A percentile compares a stretch with the other conserved stretches of the same genome.
phyloP scores from a whole-genome alignment of 1,284 basidiomycete species.

The Tilletia indica region DNA sequence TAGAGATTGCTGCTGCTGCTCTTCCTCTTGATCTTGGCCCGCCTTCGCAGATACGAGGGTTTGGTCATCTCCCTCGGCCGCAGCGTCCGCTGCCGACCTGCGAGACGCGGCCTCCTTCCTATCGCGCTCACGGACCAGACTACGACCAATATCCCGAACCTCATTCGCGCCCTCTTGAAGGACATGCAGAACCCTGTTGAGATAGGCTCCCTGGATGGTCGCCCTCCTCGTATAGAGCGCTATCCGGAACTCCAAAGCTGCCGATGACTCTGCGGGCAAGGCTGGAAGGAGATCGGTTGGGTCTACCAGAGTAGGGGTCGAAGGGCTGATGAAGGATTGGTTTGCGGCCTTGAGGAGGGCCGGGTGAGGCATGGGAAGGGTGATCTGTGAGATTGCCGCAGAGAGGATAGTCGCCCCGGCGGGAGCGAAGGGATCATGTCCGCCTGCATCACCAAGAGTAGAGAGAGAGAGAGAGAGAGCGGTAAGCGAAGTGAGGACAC shows the following conservation, averaged over 20 bases:
- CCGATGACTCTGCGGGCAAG: background rate
- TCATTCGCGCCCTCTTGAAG: constrained; percentile 2
- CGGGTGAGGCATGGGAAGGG: constrained; percentile 9
- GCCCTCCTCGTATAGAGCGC: background rate
- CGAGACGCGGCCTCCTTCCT: background rate
- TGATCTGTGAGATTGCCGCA: background rate
- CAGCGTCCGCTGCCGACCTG: background rate
- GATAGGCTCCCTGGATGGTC: constrained; percentile 11
- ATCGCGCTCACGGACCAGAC: background rate
- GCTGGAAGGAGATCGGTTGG: constrained; percentile 8
- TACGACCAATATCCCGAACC: constrained; percentile 8
- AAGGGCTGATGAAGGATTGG: background rate
- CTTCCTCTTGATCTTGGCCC: no score
- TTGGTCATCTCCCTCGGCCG: background rate
- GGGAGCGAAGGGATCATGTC: constrained; percentile 9
- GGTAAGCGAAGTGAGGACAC: background rate
- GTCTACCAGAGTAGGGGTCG: background rate
- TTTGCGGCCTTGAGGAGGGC: background rate
- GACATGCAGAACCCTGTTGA: constrained; percentile 3
- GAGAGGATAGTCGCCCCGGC: background rate
- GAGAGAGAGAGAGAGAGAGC: no score
- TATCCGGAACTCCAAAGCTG: constrained; percentile 1
- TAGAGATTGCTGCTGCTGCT: background rate
- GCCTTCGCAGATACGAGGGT: no score
- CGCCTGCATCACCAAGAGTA: background rate